Base-by-base conservation (phyloP, 441 rosid species). In the Biscutella auriculata region DNA sequence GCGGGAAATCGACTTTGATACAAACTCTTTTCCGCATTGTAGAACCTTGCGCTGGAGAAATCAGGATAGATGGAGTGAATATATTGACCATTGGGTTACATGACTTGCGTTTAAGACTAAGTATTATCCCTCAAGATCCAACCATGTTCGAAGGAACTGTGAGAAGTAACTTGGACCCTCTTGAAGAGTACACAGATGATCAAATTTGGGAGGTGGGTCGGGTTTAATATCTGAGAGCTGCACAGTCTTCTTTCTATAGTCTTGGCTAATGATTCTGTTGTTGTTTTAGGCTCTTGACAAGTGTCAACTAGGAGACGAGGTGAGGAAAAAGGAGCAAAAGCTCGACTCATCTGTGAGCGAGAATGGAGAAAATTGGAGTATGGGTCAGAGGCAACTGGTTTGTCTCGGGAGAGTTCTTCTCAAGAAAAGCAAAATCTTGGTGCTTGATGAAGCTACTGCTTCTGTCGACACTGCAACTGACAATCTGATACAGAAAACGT, bases 291-390 rank as follows among this genome's bases (percentile, higher is more conserved):
- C 84, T 32, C 77, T 89, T 25, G 91, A 87, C 70, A 87, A 81
- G 72, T 93, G 97, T 72, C 95, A 93, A 71, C 87, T 89, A 14
- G 96, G 96, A 58, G 82, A 87, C 28, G 95, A 80, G 72, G 93
- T 89, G 43, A 74, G 86, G 73, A 87, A 74, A 54, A 87, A 85
- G 68, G 99, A 85, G 32, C 78, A 73, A 50, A 79, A 76, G 75
- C 78, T 93, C 2, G 91, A 87, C 54, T 79, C 86, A 0, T 3
- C 68, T 69, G 97, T 89, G 23, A 69, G 74, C 1, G 95, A 93
- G 66, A 89, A 90, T 61, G 99, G 99, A 67, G 97, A 85, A 60
- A 93, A 89, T 54, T 87, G 96, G 97, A 89, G 99, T 52, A 81
- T 93, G 86, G 97, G 95, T 6, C 96, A 89, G 67, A 83, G 96